phyloP scores from a whole-genome alignment of 768 basidiomycete species.

The Dentipellis fragilis region DNA sequence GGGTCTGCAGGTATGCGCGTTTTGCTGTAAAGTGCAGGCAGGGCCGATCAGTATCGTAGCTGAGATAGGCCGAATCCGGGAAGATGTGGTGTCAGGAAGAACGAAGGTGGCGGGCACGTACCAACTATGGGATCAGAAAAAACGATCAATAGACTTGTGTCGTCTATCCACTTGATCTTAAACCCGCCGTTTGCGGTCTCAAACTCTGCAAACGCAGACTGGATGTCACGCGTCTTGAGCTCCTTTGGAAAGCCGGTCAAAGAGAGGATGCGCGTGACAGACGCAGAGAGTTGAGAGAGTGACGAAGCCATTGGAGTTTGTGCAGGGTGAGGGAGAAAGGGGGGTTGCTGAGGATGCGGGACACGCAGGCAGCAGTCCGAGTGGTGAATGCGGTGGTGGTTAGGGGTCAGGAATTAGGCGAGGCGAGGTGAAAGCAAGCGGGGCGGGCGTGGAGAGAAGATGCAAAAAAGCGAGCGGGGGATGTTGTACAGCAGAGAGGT shows the following conservation, averaged over 20 bases:
- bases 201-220: slow-evolving; percentile 83
- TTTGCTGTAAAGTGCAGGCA: slow-evolving; percentile 53
- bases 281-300: slow-evolving; percentile 79
- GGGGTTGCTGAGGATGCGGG: not conserved
- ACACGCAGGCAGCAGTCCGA: not conserved
- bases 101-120: slow-evolving; percentile 34
- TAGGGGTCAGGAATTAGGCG: not conserved
- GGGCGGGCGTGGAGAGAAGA: slow-evolving; percentile 1
- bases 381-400: not conserved
- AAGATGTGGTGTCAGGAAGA: slow-evolving; percentile 1
- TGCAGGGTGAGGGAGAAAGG: not conserved
- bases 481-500: slow-evolving; percentile 16
- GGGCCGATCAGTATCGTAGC: slow-evolving; percentile 1
- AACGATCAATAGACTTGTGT: slow-evolving; percentile 90
- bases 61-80: not conserved
- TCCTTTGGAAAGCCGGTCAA: slow-evolving; percentile 90
- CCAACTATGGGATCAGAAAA: slow-evolving; percentile 86
- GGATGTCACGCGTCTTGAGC: slow-evolving; percentile 96
- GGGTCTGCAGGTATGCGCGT: slow-evolving; percentile 84
- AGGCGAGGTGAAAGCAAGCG: not conserved
- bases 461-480: slow-evolving; percentile 14
- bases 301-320: slow-evolving; percentile 48
- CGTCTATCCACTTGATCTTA: slow-evolving; percentile 99
- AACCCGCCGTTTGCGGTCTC: slow-evolving; percentile 83
- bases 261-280: slow-evolving; percentile 90